Conservation (phyloP, 2,329 filamentous ascomycete species). For the Colletotrichum cereale region DNA sequence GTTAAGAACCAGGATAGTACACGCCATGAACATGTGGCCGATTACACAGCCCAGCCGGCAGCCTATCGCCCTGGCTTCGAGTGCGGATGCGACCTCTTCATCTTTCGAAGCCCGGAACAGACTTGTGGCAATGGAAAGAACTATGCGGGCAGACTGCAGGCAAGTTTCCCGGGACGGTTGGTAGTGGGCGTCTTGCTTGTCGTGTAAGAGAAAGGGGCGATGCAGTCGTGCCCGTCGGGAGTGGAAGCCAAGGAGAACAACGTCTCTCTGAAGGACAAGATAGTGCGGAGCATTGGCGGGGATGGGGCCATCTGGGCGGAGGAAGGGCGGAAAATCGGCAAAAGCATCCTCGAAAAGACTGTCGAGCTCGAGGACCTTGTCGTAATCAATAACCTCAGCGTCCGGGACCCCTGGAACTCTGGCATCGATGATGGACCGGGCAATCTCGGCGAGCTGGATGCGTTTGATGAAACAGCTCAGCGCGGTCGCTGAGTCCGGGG, state of each 20-base stretch:
- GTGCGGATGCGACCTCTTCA: neutral
- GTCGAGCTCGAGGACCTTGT: slow-evolving; percentile 51
- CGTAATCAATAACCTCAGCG: slow-evolving; percentile 49
- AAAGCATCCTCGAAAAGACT: slow-evolving; percentile 43
- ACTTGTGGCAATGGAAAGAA: slow-evolving; percentile 41
- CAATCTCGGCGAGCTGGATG: slow-evolving; percentile 53
- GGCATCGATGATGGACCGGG: slow-evolving; percentile 51
- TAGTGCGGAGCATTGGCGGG: slow-evolving; percentile 35
- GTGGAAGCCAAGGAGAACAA: slow-evolving; percentile 43
- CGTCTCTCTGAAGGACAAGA: slow-evolving; percentile 42
- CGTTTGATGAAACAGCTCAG: slow-evolving; percentile 55
- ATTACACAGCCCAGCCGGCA: slow-evolving; percentile 43
- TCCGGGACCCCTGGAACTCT: slow-evolving; percentile 44
- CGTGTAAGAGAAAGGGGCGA: slow-evolving; percentile 45
- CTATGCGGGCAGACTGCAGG: slow-evolving; percentile 44
- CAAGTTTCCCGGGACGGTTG: slow-evolving; percentile 41
- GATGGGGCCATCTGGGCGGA: slow-evolving; percentile 38
- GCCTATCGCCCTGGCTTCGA: neutral
- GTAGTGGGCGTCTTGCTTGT: slow-evolving; percentile 25
- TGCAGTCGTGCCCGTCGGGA: slow-evolving; percentile 45
- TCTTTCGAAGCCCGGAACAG: slow-evolving; percentile 39
- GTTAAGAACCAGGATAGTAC: slow-evolving; percentile 43
- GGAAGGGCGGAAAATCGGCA: slow-evolving; percentile 40
- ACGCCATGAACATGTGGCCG: slow-evolving; percentile 44
- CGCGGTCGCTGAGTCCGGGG: slow-evolving; percentile 49